Evolutionary conservation across 2,329 filamentous ascomycete species (phyloP).

Genomic region (Alternaria solani): DNA sequence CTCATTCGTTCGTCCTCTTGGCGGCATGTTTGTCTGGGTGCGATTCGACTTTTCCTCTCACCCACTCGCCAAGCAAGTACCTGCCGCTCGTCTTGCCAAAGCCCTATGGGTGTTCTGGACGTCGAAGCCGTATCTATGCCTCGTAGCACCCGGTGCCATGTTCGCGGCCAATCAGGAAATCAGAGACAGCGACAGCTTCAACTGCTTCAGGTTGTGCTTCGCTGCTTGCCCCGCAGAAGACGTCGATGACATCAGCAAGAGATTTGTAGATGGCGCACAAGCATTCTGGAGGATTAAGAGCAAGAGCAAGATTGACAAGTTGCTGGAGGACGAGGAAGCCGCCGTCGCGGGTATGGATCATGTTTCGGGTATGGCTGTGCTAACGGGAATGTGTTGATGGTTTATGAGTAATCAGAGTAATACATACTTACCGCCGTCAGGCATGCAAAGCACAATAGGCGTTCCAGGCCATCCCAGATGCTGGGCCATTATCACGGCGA

Average conservation of each 20-base stretch:
- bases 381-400: constrained; percentile 43
- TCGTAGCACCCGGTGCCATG: constrained; percentile 75
- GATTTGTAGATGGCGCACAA: constrained; percentile 73
- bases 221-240: constrained; percentile 80
- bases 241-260: constrained; percentile 67
- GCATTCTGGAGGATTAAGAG: constrained; percentile 81
- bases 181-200: constrained; percentile 67
- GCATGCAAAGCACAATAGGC: background rate
- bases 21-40: constrained; percentile 93
- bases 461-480: background rate
- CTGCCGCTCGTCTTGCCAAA: constrained; percentile 65
- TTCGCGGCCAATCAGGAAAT: constrained; percentile 75
- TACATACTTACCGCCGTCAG: background rate
- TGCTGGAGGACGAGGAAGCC: constrained; percentile 56
- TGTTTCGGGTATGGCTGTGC: constrained; percentile 37
- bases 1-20: constrained; percentile 80
- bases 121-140: constrained; percentile 71
- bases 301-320: constrained; percentile 69
- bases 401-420: background rate
- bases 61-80: constrained; percentile 67
- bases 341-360: constrained; percentile 20
- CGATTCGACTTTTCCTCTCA: constrained; percentile 75
- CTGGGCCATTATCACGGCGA: background rate
- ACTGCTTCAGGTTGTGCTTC: constrained; percentile 82
- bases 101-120: constrained; percentile 78